These are phyloP conservation scores for Candida pseudoglaebosa DNA, from an alignment of 805 yeast genomes.

Conservation along the genomic window DNA sequence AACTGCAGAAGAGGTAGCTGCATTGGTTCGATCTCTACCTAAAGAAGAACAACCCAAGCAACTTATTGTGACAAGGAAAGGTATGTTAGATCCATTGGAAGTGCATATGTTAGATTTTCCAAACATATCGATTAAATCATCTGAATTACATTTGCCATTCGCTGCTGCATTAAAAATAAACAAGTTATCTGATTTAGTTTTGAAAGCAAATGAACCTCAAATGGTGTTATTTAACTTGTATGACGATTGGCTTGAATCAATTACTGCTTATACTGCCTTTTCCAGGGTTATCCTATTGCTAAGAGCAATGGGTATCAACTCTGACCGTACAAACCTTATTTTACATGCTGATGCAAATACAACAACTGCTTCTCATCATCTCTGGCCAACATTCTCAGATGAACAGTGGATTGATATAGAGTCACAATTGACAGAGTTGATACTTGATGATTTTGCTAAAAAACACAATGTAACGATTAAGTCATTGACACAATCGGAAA, in stretches of 20 bases:
- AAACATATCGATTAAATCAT: slow-evolving; percentile 80
- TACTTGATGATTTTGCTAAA: slow-evolving; percentile 78
- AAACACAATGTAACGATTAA: slow-evolving; percentile 82
- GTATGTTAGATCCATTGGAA: slow-evolving; percentile 90
- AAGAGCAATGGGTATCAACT: slow-evolving; percentile 74
- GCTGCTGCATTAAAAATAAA: slow-evolving; percentile 79
- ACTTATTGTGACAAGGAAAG: slow-evolving; percentile 83
- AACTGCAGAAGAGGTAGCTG: slow-evolving; percentile 96
- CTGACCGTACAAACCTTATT: slow-evolving; percentile 71
- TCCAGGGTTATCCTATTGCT: slow-evolving; percentile 80
- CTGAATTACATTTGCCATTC: slow-evolving; percentile 88
- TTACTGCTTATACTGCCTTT: slow-evolving; percentile 90
- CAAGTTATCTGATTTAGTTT: slow-evolving; percentile 70
- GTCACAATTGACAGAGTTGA: slow-evolving; percentile 80
- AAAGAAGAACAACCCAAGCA: slow-evolving; percentile 94
- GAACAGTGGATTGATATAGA: slow-evolving; percentile 94
- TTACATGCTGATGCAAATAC: slow-evolving; percentile 72
- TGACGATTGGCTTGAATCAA: slow-evolving; percentile 87
- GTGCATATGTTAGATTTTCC: slow-evolving; percentile 98
- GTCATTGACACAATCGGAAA: slow-evolving; percentile 87
- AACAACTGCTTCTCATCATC: slow-evolving; percentile 68
- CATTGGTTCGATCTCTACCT: slow-evolving; percentile 82
- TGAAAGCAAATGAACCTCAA: slow-evolving; percentile 87
- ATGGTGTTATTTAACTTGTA: slow-evolving; percentile 87
- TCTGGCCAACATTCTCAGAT: slow-evolving; percentile 88